Conservation (phyloP, 345 rosid genomes). For the Isatis tinctoria region DNA sequence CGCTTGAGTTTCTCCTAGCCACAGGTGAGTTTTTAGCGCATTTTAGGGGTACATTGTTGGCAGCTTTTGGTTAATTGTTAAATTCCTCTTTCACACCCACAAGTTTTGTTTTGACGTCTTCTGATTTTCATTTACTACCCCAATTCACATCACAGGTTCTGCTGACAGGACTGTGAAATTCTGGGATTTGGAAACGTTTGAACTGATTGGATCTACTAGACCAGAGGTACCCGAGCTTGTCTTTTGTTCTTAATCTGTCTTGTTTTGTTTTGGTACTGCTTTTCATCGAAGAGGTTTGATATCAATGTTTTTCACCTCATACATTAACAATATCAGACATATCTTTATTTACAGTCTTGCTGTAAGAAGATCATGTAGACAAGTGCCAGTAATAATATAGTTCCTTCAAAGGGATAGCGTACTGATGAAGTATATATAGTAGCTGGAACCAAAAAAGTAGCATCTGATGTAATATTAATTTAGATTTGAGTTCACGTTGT, state of each 20-base stretch:
- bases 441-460: neutral
- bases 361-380: neutral
- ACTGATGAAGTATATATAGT: neutral
- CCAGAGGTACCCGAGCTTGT: slow-evolving; percentile 67
- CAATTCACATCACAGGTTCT: slow-evolving; percentile 64
- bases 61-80: neutral
- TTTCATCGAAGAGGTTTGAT: neutral
- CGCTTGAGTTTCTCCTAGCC: slow-evolving; percentile 92
- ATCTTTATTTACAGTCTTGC: neutral
- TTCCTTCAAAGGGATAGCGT: neutral
- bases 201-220: slow-evolving; percentile 83
- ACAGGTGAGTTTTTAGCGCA: slow-evolving; percentile 52
- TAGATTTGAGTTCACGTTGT: neutral
- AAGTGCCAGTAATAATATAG: neutral
- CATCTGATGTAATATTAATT: neutral
- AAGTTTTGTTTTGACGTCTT: neutral
- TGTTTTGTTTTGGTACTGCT: neutral
- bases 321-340: neutral
- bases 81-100: neutral
- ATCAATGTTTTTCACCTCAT: neutral
- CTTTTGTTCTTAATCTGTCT: neutral
- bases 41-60: neutral
- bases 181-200: slow-evolving; percentile 99
- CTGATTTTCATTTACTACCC: neutral
- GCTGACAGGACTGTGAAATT: slow-evolving; percentile 92